A percentile compares a stretch with the other conserved stretches of the same genome.
These are phyloP conservation scores for Aspergillus haitiensis DNA, from an alignment of 495 filamentous ascomycete genomes.

Conservation along the genomic window DNA sequence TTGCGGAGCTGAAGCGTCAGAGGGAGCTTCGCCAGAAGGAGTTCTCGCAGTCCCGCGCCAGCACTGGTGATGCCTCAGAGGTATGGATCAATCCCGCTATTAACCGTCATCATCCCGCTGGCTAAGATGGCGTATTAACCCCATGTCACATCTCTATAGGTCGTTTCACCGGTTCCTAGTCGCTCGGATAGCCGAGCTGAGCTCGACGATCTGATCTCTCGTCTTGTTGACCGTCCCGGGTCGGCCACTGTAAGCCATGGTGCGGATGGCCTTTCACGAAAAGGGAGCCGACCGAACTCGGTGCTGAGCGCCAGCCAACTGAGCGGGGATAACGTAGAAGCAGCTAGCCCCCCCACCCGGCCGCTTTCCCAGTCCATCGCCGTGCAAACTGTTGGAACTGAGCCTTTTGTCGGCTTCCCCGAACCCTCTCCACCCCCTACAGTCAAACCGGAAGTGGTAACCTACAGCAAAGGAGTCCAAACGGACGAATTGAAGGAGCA, in stretches of 20 bases:
- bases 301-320: conserved; percentile 73
- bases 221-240: conserved; percentile 72
- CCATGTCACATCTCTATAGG: conserved; percentile 39
- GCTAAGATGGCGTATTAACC: not conserved
- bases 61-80: conserved; percentile 58
- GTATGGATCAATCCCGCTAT: conserved; percentile 32
- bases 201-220: conserved; percentile 78
- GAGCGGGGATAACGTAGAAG: conserved; percentile 67
- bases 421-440: conserved; percentile 74
- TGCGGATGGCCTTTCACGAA: conserved; percentile 60
- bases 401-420: conserved; percentile 63
- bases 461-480: conserved; percentile 95
- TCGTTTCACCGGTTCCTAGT: conserved; percentile 65
- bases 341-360: conserved; percentile 36
- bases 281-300: conserved; percentile 80
- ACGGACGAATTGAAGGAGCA: conserved; percentile 53
- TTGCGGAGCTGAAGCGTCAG: conserved; percentile 92
- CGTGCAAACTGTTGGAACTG: conserved; percentile 69
- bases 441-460: conserved; percentile 74
- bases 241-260: conserved; percentile 70
- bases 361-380: conserved; percentile 50
- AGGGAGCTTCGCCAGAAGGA: conserved; percentile 78
- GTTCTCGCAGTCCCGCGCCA: conserved; percentile 61
- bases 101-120: not conserved
- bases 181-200: conserved; percentile 72